These are phyloP conservation scores for Aureobasidium sp. DNA, from an alignment of 2,329 filamentous ascomycete genomes.

Conservation along the genomic window DNA sequence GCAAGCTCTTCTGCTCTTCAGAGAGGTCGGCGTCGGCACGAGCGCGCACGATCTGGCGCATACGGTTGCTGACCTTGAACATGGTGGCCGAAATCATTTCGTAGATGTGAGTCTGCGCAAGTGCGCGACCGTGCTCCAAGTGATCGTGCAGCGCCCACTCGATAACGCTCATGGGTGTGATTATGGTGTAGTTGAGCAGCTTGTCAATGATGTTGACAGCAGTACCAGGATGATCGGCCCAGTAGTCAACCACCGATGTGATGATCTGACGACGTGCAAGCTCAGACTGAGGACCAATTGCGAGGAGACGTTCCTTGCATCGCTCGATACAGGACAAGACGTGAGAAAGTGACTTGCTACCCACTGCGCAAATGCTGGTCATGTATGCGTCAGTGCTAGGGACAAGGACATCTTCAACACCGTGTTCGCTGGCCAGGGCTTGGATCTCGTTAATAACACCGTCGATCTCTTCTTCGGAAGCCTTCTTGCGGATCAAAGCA, in stretches of 20 bases:
- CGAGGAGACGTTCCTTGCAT: conserved; percentile 79
- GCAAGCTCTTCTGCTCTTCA: conserved; percentile 50
- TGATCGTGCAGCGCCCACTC: conserved; percentile 78
- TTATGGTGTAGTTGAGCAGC: conserved; percentile 91
- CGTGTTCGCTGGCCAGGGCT: conserved; percentile 62
- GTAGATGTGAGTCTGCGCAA: conserved; percentile 71
- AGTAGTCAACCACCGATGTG: conserved; percentile 83
- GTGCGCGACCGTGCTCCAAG: conserved; percentile 44
- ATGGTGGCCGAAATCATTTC: conserved; percentile 88
- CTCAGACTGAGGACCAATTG: conserved; percentile 67
- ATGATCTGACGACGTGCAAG: conserved; percentile 81
- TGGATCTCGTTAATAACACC: conserved; percentile 74
- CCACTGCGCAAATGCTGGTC: conserved; percentile 86
- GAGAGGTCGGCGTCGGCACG: conserved; percentile 39
- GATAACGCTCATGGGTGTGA: conserved; percentile 76
- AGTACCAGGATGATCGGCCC: conserved; percentile 84
- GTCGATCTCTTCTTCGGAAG: conserved; percentile 78
- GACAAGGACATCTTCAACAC: conserved; percentile 66
- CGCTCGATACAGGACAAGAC: conserved; percentile 93
- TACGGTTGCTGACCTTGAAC: conserved; percentile 78
- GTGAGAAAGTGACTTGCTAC: conserved; percentile 92
- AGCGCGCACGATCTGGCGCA: conserved; percentile 68
- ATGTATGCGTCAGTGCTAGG: conserved; percentile 90
- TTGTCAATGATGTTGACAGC: conserved; percentile 93
- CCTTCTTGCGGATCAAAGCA: conserved; percentile 73